Base-by-base conservation (phyloP, 2,329 filamentous ascomycete genomes). In the Domatiomyces catenatus region DNA sequence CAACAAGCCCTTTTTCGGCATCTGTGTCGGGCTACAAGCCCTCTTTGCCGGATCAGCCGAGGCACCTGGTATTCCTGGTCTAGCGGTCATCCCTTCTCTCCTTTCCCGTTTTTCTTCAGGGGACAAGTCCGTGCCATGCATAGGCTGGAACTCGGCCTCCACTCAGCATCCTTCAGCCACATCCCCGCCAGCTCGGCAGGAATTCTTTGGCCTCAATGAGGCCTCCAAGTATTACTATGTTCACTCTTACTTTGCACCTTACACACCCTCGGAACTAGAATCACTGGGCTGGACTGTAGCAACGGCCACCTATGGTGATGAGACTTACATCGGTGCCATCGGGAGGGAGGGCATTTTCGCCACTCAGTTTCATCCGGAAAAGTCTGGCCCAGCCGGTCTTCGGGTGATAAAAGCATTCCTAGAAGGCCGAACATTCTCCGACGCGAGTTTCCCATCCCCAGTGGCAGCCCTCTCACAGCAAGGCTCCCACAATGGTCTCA, bases 201-300 rank as follows among this genome's bases (percentile, higher is more conserved):
- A 73, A 58, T 76, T 96, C 52, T 95, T 90, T 66, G 88, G 84
- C 51, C 70, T 98, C 49, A 73, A 77, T 24, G 81, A 86, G 0
- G 75, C 76, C 49, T 94, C 86, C 63, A 98, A 96, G 68, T 98
- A 98, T 73, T 98, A 98, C 71, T 98, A 98, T 64, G 90, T 98
- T 51, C 92, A 98, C 73, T 89, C 87, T 1, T 98, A 92, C 69
- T 89, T 88, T 52, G 82, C 80, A 22, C 83, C 83, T 2, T 94
- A 95, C 65, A 69, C 70, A 48, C 68, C 76, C 45, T 86, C 84
- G 36, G 75, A 83, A 57, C 74, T 95, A 10, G 88, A 95, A 67
- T 73, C 73, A 50, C 76, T 84, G 32, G 92, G 90, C 22, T 98
- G 92, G 90, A 79, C 80, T 7, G 84, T 96, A n/a, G 92, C 92